These are phyloP conservation scores for Leucosporidium creatinivorum DNA, from an alignment of 768 basidiomycete species.

Conservation along the genomic window DNA sequence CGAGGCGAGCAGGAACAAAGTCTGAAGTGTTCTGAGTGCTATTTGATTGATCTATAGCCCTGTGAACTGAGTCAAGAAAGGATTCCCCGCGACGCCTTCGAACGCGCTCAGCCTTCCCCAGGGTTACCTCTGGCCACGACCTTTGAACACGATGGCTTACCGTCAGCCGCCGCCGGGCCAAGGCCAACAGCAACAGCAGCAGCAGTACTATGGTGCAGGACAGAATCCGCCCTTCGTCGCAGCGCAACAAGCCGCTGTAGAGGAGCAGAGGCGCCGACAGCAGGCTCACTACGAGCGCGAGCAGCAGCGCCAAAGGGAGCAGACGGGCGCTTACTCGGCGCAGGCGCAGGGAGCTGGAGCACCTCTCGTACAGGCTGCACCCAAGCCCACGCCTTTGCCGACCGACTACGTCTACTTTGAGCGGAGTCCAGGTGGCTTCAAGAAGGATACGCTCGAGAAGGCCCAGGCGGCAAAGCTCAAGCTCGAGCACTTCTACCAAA, in stretches of 20 bases:
- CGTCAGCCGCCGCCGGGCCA: neutral
- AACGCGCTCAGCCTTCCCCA: neutral
- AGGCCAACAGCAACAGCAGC: conserved; percentile 9
- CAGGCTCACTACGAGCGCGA: conserved; percentile 22
- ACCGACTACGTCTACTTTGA: conserved; percentile 67
- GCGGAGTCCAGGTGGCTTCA: conserved; percentile 65
- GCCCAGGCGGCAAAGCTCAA: conserved; percentile 75
- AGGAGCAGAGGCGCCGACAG: conserved; percentile 11
- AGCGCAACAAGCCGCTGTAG: conserved; percentile 30
- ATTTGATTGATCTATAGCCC: no score
- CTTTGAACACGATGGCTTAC: conserved; percentile 4
- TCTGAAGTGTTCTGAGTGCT: no score
- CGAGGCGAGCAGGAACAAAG: no score
- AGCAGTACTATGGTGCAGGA: conserved; percentile 3
- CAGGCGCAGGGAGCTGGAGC: neutral
- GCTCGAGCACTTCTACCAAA: conserved; percentile 93
- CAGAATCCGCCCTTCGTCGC: conserved; percentile 37
- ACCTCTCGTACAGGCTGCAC: neutral
- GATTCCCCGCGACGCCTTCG: neutral
- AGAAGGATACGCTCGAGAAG: conserved; percentile 66
- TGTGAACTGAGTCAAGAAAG: no score
- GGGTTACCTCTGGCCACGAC: neutral
- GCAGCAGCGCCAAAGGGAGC: neutral
- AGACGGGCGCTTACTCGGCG: neutral
- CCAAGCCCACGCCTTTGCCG: conserved; percentile 19